Base-by-base conservation (phyloP, 352 stramenopile species). In the Phytophthora foliorum region DNA sequence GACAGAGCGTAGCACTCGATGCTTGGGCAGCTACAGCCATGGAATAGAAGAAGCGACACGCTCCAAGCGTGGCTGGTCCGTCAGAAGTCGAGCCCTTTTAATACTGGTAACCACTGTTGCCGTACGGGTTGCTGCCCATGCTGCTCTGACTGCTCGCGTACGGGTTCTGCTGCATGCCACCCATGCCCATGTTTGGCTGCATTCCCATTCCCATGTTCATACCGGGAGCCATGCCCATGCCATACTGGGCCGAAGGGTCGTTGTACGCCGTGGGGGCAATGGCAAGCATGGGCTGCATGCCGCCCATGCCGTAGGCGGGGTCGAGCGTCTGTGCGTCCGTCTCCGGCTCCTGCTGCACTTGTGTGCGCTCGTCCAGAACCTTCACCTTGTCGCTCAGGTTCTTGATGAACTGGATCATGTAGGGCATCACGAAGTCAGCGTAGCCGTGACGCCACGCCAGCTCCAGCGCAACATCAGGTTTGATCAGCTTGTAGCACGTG, bases 401-500 rank as follows among this genome's bases (percentile, higher is more conserved):
- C 72, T 98, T 97, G 58, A 99, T 89, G 61, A 98, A 99, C 84
- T 99, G 98, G 75, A 99, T 99, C 83, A 99, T 95, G 91, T 99
- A 99, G 31, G 98, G 98, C 97, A 99, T 99, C 46, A 98, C 95
- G 73, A 99, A 99, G 83, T 99, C 95, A 22, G 97, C 91, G 84
- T 99, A 99, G 57, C 97, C 97, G 76, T 99, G 98, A 69, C 98
- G 92, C 98, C 98, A 99, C 39, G 97, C 98, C 36, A 99, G 89
- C 78, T 99, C 98, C 46, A 99, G 76, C 10, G 96, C 98, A 48
- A 99, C 91, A 80, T 99, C 98, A n/a, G 98, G 98, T 73, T 98
- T 97, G 63, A 99, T 96, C 54, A 99, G 84, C 81, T 98, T 91
- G 81, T 98, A 99, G 89, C 98, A 99, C 46, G 98, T 99, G 83